Evolutionary conservation across 1,284 basidiomycete species (phyloP).

Genomic region (Schizophyllum amplum): DNA sequence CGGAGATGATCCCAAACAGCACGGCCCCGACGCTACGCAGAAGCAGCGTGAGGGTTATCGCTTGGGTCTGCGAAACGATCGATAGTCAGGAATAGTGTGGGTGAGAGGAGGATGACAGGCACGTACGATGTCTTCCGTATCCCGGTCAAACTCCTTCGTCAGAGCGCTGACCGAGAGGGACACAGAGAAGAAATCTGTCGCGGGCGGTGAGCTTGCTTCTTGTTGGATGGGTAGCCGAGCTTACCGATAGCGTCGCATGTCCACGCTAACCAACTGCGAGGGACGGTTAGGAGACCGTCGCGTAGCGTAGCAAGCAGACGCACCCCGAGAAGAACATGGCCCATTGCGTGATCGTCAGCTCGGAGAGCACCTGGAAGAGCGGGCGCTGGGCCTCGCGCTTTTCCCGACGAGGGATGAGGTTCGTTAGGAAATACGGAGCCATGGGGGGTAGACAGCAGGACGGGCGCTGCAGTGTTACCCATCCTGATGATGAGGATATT

Average conservation of each 20-base stretch:
- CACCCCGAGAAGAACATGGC: conserved; percentile 58
- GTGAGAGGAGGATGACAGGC: background rate
- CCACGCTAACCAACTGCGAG: conserved; percentile 66
- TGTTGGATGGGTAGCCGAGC: background rate
- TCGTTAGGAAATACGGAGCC: background rate
- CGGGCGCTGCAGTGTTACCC: too few relatives aligned
- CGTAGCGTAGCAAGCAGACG: conserved; percentile 12
- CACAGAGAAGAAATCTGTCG: conserved; percentile 75
- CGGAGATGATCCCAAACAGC: conserved; percentile 74
- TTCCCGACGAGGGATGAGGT: background rate
- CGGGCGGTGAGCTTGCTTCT: background rate
- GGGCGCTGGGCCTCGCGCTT: conserved; percentile 17
- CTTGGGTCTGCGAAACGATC: conserved; percentile 45
- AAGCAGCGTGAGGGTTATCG: conserved; percentile 89
- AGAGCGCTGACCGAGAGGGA: conserved; percentile 63
- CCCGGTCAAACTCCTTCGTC: conserved; percentile 40
- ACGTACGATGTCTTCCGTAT: conserved; percentile 46
- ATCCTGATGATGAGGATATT: too few relatives aligned
- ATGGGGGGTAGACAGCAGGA: too few relatives aligned
- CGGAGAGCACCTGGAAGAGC: conserved; percentile 28
- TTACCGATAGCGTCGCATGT: conserved; percentile 58
- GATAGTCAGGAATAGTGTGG: conserved; percentile 2
- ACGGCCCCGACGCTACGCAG: conserved; percentile 86
- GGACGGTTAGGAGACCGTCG: conserved; percentile 10
- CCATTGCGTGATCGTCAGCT: conserved; percentile 39